These are phyloP conservation scores for Ophiostoma sp. DNA, from an alignment of 2,329 filamentous ascomycete genomes.

Conservation along the genomic window DNA sequence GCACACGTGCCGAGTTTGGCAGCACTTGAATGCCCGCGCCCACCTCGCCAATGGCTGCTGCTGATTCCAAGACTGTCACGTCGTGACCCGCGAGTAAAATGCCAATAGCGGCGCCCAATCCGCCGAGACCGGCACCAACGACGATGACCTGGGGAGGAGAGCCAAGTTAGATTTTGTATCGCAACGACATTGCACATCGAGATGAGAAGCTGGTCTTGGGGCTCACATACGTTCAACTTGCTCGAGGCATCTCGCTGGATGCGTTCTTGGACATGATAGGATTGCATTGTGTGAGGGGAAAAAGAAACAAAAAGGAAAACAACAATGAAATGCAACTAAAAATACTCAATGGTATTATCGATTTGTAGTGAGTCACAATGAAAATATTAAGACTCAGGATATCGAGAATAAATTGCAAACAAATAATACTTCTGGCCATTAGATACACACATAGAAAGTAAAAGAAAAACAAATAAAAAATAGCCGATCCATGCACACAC, in stretches of 20 bases:
- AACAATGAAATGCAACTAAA: too few relatives aligned
- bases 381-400: too few relatives aligned
- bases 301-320: too few relatives aligned
- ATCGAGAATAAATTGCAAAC: too few relatives aligned
- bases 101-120: constrained; percentile 27
- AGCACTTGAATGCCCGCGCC: constrained; percentile 32
- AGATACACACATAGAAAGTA: too few relatives aligned
- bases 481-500: too few relatives aligned
- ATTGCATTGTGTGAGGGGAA: neutral
- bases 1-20: constrained; percentile 37
- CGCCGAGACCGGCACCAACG: constrained; percentile 30
- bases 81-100: constrained; percentile 27
- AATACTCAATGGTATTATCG: too few relatives aligned
- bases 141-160: constrained; percentile 26
- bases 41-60: constrained; percentile 26
- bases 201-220: too few relatives aligned
- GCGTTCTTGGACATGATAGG: neutral
- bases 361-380: too few relatives aligned
- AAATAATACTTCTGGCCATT: too few relatives aligned
- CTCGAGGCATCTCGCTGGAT: neutral
- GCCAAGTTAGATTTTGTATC: neutral
- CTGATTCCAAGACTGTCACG: constrained; percentile 27
- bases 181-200: too few relatives aligned
- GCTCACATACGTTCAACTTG: neutral
- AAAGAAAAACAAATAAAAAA: too few relatives aligned